Base-by-base conservation (phyloP, 305 asterid genomes). In the Fraxinus albicans region DNA sequence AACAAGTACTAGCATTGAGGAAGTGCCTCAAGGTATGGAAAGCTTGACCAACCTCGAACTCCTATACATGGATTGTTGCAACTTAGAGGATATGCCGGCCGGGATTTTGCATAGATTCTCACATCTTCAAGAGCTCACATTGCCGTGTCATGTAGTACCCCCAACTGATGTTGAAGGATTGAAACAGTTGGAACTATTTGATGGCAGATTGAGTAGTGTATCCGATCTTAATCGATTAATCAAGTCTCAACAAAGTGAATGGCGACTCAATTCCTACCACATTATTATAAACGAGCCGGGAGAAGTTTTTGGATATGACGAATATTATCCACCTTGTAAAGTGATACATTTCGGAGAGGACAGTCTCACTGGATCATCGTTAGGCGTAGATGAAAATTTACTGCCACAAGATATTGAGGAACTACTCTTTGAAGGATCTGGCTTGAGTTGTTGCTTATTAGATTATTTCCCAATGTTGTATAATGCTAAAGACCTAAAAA, bases 331-430 rank as follows among this genome's bases (percentile, higher is more conserved):
- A 67, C 74, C 74, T 8, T 67, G 19, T 67, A 67, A 67, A 67
- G 74, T 67, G 35, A 25, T 27, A 67, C 74, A 67, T 67, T 67
- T 67, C 2, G 36, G 74, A 10, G 2, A 23, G 12, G 35, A 10
- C 74, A 25, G 74, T 67, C 74, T 67, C n/a, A 13, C 17, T 9
- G 36, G 13, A 25, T 67, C 36, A n/a, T 67, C 74, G 0, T 10
- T 23, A 67, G 74, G 0, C 31, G 4, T 60, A 67, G 12, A 38
- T 21, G 67, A 13, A 0, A 13, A 12, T 36, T 21, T 83, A 0
- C 77, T 83, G 13, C 83, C 86, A n/a, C 19, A 25, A 9, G 82
- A 73, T 63, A 55, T 74, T 83, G 69, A 83, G 33, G 65, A 36
- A 34, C 17, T 83, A 38, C 36, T 78, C 1, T 23, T n/a, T 23